Conservation (phyloP, 768 basidiomycete genomes). For the Podaxis pistillaris region DNA sequence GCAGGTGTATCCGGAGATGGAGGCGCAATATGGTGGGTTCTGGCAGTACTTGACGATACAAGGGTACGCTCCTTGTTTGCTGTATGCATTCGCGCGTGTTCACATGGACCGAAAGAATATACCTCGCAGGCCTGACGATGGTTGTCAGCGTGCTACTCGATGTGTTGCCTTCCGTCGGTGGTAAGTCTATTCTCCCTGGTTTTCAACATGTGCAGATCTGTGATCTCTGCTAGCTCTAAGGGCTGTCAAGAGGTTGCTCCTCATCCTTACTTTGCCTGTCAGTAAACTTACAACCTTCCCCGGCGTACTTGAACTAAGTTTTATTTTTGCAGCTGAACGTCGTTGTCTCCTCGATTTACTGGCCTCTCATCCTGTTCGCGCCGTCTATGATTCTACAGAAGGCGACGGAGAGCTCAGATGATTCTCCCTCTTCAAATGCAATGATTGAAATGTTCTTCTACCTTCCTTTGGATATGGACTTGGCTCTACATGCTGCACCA, state of each 20-base stretch:
- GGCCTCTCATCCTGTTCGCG: slow-evolving; percentile 54
- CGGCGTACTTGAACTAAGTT: not conserved
- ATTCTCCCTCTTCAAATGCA: slow-evolving; percentile 28
- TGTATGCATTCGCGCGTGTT: not conserved
- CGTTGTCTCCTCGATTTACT: slow-evolving; percentile 57
- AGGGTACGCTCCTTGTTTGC: slow-evolving; percentile 43
- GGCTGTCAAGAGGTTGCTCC: slow-evolving; percentile 50
- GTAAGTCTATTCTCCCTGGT: slow-evolving; percentile 20
- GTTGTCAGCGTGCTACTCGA: slow-evolving; percentile 30
- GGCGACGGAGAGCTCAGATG: slow-evolving; percentile 21
- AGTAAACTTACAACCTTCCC: slow-evolving; percentile 15
- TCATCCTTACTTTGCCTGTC: slow-evolving; percentile 70
- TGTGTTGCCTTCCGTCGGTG: slow-evolving; percentile 27
- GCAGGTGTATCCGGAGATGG: slow-evolving; percentile 31
- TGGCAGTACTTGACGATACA: slow-evolving; percentile 78
- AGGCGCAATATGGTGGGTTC: slow-evolving; percentile 57
- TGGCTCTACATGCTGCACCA: slow-evolving; percentile 67
- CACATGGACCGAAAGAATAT: slow-evolving; percentile 28
- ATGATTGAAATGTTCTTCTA: slow-evolving; percentile 26
- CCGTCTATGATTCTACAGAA: slow-evolving; percentile 55
- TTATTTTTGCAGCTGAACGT: slow-evolving; percentile 28
- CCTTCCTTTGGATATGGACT: slow-evolving; percentile 55
- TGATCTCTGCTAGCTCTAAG: slow-evolving; percentile 32
- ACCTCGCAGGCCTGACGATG: slow-evolving; percentile 36
- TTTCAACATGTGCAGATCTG: not conserved